These are phyloP conservation scores for Hirsutella rhossiliensis DNA, from an alignment of 2,329 filamentous ascomycete species.

Conservation along the genomic window DNA sequence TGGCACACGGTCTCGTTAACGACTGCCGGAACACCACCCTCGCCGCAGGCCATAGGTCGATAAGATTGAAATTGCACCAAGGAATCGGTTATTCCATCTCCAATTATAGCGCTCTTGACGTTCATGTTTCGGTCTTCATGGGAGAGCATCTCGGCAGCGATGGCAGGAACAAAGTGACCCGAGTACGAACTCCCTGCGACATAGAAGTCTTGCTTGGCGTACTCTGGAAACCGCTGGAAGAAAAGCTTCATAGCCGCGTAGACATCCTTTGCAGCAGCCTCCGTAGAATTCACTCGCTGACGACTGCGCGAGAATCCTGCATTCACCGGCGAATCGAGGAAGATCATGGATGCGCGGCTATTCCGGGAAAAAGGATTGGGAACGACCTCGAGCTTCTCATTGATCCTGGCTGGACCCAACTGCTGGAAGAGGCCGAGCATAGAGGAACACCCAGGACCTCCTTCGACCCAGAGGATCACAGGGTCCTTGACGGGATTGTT, in stretches of 20 bases:
- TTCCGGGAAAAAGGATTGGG: slow-evolving; percentile 92
- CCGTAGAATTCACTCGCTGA: slow-evolving; percentile 75
- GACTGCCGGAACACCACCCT: slow-evolving; percentile 84
- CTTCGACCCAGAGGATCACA: slow-evolving; percentile 87
- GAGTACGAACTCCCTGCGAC: slow-evolving; percentile 91
- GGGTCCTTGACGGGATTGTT: slow-evolving; percentile 95
- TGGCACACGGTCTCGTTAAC: slow-evolving; percentile 65
- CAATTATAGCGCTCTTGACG: slow-evolving; percentile 86
- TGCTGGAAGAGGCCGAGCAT: slow-evolving; percentile 94
- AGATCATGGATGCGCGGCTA: slow-evolving; percentile 93
- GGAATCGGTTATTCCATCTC: slow-evolving; percentile 89
- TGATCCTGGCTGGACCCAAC: slow-evolving; percentile 76
- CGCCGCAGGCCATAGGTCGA: slow-evolving; percentile 92
- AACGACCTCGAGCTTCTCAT: slow-evolving; percentile 67
- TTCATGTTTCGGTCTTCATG: slow-evolving; percentile 97
- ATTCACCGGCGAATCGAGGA: slow-evolving; percentile 97
- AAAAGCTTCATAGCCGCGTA: slow-evolving; percentile 94
- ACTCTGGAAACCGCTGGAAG: slow-evolving; percentile 97
- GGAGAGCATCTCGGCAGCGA: slow-evolving; percentile 77
- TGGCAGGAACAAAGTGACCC: slow-evolving; percentile 88
- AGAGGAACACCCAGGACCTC: slow-evolving; percentile 90
- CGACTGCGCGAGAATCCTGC: slow-evolving; percentile 96
- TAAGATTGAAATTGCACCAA: slow-evolving; percentile 89
- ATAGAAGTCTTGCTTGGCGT: slow-evolving; percentile 88
- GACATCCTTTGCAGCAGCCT: slow-evolving; percentile 91